phyloP scores from a whole-genome alignment of 2,329 filamentous ascomycete species.

The Geosmithia flava region DNA sequence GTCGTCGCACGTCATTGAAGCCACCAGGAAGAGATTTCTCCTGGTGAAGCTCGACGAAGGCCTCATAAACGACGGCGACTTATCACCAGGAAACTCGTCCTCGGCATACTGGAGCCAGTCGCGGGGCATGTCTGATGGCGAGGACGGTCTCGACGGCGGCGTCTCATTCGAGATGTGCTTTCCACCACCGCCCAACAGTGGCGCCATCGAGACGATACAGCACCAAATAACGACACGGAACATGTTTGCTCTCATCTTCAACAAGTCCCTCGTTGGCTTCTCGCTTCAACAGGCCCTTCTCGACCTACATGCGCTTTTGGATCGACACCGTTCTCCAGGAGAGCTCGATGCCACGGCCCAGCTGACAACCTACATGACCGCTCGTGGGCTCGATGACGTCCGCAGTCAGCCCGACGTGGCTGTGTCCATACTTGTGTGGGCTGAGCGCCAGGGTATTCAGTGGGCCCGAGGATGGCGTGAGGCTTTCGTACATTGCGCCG shows the following conservation, averaged over 20 bases:
- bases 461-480: conserved; percentile 59
- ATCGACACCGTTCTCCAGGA: conserved; percentile 39
- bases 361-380: conserved; percentile 48
- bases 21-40: conserved; percentile 40
- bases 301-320: conserved; percentile 49
- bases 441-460: conserved; percentile 45
- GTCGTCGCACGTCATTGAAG: conserved; percentile 45
- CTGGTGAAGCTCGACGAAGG: conserved; percentile 41
- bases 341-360: conserved; percentile 44
- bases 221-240: conserved; percentile 58
- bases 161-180: conserved; percentile 54
- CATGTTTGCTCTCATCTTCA: conserved; percentile 52
- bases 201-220: conserved; percentile 33
- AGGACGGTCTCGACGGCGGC: conserved; percentile 33
- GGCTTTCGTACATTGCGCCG: conserved; percentile 53
- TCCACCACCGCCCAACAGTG: conserved; percentile 37
- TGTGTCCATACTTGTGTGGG: conserved; percentile 51
- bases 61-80: conserved; percentile 22
- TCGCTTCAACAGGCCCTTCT: conserved; percentile 50
- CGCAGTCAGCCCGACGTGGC: conserved; percentile 47
- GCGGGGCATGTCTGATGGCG: conserved; percentile 30
- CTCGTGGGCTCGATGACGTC: conserved; percentile 50
- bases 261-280: conserved; percentile 51
- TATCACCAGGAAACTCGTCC: conserved; percentile 7
- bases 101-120: conserved; percentile 3